These are phyloP conservation scores for Colletotrichum trifolii DNA, from an alignment of 2,329 filamentous ascomycete species.

Conservation along the genomic window DNA sequence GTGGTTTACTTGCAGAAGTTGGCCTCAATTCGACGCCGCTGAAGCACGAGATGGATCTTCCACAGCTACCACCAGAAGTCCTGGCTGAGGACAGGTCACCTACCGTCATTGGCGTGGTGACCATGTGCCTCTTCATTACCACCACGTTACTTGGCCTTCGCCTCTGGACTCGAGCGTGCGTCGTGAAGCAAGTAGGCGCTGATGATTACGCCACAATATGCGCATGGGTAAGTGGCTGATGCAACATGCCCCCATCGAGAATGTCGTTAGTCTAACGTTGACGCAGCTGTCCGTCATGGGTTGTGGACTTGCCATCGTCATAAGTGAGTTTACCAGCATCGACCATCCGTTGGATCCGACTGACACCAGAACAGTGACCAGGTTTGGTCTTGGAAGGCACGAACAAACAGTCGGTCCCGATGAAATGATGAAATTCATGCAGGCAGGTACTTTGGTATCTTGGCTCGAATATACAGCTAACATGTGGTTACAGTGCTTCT, in stretches of 20 bases:
- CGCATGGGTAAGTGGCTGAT: constrained; percentile 38
- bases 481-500: constrained; percentile 41
- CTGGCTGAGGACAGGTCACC: constrained; percentile 33
- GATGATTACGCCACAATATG: constrained; percentile 42
- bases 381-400: constrained; percentile 39
- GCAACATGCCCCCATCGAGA: neutral
- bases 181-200: constrained; percentile 41
- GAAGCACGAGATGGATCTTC: constrained; percentile 17
- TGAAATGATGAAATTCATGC: constrained; percentile 6
- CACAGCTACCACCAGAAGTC: constrained; percentile 21
- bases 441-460: constrained; percentile 24
- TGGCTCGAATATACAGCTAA: too few relatives aligned
- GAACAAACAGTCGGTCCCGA: constrained; percentile 7
- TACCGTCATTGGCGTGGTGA: constrained; percentile 35
- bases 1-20: neutral
- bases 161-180: constrained; percentile 41
- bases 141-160: constrained; percentile 38
- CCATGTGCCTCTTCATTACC: constrained; percentile 38
- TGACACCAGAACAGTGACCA: constrained; percentile 17
- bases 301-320: constrained; percentile 11
- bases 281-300: constrained; percentile 22
- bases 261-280: neutral
- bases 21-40: neutral
- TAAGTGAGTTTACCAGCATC: constrained; percentile 11
- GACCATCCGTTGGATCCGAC: too few relatives aligned